phyloP scores from a whole-genome alignment of 2,329 filamentous ascomycete species.

The Tolypocladium inflatum region DNA sequence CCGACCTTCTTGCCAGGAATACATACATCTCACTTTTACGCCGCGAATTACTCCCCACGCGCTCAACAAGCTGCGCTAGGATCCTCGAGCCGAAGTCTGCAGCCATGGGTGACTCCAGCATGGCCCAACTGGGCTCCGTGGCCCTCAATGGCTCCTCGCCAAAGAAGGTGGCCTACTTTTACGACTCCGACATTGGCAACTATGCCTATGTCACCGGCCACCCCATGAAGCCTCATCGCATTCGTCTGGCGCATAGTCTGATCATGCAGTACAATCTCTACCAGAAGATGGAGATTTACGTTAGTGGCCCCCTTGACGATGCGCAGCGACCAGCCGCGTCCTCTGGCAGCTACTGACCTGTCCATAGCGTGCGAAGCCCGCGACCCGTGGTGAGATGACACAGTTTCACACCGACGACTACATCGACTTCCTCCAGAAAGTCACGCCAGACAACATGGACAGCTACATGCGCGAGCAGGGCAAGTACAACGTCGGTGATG shows the following conservation, averaged over 20 bases:
- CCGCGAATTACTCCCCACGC: not conserved
- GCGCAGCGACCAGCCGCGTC: not conserved
- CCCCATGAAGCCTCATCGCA: slow-evolving; percentile 97
- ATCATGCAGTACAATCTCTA: slow-evolving; percentile 95
- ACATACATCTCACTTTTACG: not conserved
- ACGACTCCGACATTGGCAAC: slow-evolving; percentile 96
- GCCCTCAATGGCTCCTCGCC: slow-evolving; percentile 37
- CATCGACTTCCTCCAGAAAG: slow-evolving; percentile 87
- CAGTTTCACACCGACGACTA: slow-evolving; percentile 95
- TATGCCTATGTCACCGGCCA: slow-evolving; percentile 96
- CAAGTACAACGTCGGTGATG: slow-evolving; percentile 91
- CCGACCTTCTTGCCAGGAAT: not conserved
- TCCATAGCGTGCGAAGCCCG: slow-evolving; percentile 68
- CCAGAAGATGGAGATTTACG: slow-evolving; percentile 92
- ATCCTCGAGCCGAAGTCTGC: slow-evolving; percentile 3
- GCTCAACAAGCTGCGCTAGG: not conserved
- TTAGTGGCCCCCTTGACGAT: slow-evolving; percentile 39
- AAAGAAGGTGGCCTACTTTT: slow-evolving; percentile 95
- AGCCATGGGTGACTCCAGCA: slow-evolving; percentile 26
- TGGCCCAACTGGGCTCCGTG: slow-evolving; percentile 31
- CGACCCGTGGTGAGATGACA: slow-evolving; percentile 80
- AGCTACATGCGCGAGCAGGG: slow-evolving; percentile 81
- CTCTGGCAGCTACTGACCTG: not conserved
- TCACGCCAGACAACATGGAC: slow-evolving; percentile 98
- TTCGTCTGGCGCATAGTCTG: slow-evolving; percentile 88